Evolutionary conservation across 2,329 filamentous ascomycete species (phyloP).

Genomic region (Sporothrix protearum): DNA sequence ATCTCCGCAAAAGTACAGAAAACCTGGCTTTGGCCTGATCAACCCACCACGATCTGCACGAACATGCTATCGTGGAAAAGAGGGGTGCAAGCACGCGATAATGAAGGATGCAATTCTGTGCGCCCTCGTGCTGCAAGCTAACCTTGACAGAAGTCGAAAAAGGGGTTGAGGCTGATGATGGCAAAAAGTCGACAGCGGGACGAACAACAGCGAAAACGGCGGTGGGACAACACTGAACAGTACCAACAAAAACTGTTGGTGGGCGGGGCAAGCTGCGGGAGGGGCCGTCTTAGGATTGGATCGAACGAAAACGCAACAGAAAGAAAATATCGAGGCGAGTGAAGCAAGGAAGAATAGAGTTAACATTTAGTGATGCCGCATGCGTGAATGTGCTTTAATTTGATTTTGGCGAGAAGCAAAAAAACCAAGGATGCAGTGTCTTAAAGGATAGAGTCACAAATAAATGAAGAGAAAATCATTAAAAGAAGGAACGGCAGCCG

Average conservation of each 20-base stretch:
- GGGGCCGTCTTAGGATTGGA: conserved; percentile 2
- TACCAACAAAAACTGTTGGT: neutral
- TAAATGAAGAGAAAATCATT: neutral
- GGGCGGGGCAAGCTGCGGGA: conserved; percentile 9
- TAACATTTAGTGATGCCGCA: conserved; percentile 1
- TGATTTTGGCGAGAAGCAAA: neutral
- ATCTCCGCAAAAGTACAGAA: neutral
- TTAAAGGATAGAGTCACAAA: neutral
- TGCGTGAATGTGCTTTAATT: neutral
- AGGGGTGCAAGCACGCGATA: neutral
- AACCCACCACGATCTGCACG: neutral
- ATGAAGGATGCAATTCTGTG: neutral
- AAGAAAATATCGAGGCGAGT: neutral
- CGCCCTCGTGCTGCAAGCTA: neutral
- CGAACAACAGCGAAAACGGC: neutral
- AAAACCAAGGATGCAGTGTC: neutral
- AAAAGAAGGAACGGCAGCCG: neutral
- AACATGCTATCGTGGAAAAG: neutral
- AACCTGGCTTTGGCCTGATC: neutral
- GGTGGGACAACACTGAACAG: neutral
- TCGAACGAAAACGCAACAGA: neutral
- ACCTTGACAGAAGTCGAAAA: neutral
- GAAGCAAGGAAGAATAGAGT: conserved; percentile 9
- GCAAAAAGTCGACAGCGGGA: neutral
- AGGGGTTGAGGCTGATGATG: neutral